Evolutionary conservation across 371 early-diverging fungal genomes (phyloP), one percentile per base, ranked within the genome.

Genomic region (Lichtheimia ramosa): DNA sequence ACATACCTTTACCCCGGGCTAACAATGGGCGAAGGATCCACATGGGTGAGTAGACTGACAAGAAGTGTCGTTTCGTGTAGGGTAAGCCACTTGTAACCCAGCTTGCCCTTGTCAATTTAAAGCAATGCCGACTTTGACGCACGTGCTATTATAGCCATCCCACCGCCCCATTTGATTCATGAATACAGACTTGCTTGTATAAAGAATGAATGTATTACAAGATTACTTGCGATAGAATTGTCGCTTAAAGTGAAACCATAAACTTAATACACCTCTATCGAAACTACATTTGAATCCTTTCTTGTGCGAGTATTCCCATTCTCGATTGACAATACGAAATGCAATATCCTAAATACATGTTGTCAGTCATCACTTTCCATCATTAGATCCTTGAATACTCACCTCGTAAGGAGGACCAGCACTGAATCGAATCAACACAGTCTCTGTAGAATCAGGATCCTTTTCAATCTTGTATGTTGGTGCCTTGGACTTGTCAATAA

Each of bases 231-330:
- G 80, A 60, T 93, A 93, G 59, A 85, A 88, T 59, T 90, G 89
- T 58, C 92, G 82, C 76, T 92, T 95, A 67, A 97, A 98, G 57
- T 92, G 86, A 74, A 98, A 97, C 83, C 94, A 88, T 43, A 98
- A 83, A 73, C 94, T 92, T 20, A 98, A 72, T 8, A 94, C 92
- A 6, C 94, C 94, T 20, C 94, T 81, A 68, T 97, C 96, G 83
- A 96, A 98, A 0, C 84, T 82, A 62, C 91, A 90, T 40, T 87
- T 81, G 74, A 96, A 98, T 4, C 97, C 98, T 25, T 89, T 89
- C 70, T 92, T 92, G 70, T 95, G 94, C 4, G 88, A 87, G 61
- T 88, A 87, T 75, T 96, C 97, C 98, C 98, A 98, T 72, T 96
- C 96, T 16, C 91, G 82, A 56, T 93, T 95, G 50, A 95, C 93